Base-by-base conservation (phyloP, 768 basidiomycete species). In the Calocera cornea region DNA sequence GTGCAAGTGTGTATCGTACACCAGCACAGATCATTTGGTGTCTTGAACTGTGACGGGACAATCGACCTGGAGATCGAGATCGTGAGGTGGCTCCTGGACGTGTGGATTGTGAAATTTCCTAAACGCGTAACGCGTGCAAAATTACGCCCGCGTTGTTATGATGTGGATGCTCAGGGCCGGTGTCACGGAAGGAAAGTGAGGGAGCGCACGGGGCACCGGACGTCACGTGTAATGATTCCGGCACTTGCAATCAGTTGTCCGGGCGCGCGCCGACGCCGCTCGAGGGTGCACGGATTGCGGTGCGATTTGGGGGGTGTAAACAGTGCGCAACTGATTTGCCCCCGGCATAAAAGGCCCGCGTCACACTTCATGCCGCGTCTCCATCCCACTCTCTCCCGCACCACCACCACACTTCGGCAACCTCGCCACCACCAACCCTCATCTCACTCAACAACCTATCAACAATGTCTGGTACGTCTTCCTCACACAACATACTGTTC, bases 221-320 rank as follows among this genome's bases (percentile, higher is more conserved):
- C 16, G 19, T 60, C 54, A 60, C 54, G 54, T 60, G 54, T 29
- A 27, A 60, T 29, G 22, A 60, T 60, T 29, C 49, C 27, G 54
- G 24, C 10, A 27, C 27, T 60, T 33, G 54, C 54, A 60, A 60
- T 60, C 54, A 60, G 54, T 60, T 60, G 11, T 16, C 14, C 11
- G 54, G 11, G 54, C 54, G 54, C 31, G 27, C 14, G 31, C 22
- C 54, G 24, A 38, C 27, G 54, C 27, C 5, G 54, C 2, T 2
- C 10, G 31, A 24, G 54, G 54, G 27, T 33, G 27, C 27, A 12
- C 24, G 44, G 44, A 29, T 27, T 60, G 44, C 44, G 27, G 54
- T 60, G 54, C 54, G 54, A 60, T 60, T 60, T 60, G 11, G 54
- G 54, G 54, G 54, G 54, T 60, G 54, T 60, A 60, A 60, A 60